These are phyloP conservation scores for Fusarium sp. DNA, from an alignment of 2,329 filamentous ascomycete species.

Conservation along the genomic window DNA sequence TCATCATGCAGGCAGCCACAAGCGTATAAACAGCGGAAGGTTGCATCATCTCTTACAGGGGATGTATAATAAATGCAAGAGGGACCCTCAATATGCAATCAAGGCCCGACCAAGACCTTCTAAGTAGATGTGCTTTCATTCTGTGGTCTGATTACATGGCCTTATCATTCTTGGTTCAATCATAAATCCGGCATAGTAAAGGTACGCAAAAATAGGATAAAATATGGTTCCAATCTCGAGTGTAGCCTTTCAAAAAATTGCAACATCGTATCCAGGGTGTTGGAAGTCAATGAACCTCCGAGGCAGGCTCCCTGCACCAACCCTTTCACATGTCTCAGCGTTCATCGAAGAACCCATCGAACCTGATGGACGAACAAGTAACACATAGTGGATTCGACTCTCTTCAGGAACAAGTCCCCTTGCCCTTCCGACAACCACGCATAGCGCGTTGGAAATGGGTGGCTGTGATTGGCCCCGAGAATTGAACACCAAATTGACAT, in stretches of 20 bases:
- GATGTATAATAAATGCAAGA: background rate
- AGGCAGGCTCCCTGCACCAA: constrained; percentile 1
- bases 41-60: background rate
- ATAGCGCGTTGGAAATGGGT: background rate
- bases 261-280: background rate
- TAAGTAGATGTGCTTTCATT: background rate
- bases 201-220: no score
- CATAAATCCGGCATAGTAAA: background rate
- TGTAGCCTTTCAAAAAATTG: background rate
- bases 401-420: background rate
- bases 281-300: background rate
- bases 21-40: background rate
- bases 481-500: background rate
- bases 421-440: constrained; percentile 3
- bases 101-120: background rate
- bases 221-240: background rate
- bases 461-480: background rate
- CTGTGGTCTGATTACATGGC: background rate
- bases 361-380: background rate
- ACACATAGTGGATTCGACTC: background rate
- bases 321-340: background rate
- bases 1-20: background rate
- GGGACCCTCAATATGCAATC: background rate
- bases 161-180: background rate
- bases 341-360: background rate